phyloP scores from a whole-genome alignment of 2,329 filamentous ascomycete species.

The Epichloe baconii region DNA sequence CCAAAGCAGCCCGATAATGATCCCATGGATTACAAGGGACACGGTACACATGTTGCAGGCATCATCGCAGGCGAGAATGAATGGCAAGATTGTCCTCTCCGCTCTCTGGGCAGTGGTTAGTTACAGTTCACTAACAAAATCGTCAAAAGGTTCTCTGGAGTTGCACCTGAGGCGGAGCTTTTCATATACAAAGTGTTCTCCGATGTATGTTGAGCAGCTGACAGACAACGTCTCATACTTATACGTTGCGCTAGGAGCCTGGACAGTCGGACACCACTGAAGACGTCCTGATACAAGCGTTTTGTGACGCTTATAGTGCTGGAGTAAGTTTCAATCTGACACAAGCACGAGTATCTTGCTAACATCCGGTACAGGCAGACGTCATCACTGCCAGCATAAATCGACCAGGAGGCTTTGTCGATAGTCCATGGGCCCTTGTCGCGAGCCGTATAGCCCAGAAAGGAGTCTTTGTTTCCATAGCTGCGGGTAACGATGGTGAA shows the following conservation, averaged over 20 bases:
- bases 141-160: conserved; percentile 25
- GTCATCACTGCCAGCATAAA: conserved; percentile 31
- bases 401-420: conserved; percentile 23
- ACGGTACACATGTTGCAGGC: conserved; percentile 25
- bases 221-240: not conserved
- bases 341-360: not conserved
- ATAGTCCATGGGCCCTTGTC: conserved; percentile 29
- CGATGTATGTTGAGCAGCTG: conserved; percentile 10
- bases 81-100: conserved; percentile 10
- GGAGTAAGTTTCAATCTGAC: conserved; percentile 12
- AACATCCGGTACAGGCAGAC: conserved; percentile 19
- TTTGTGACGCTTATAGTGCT: conserved; percentile 23
- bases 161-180: conserved; percentile 31
- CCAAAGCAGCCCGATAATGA: conserved; percentile 20
- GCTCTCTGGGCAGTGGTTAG: not conserved
- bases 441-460: conserved; percentile 27
- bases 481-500: conserved; percentile 37
- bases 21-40: conserved; percentile 12
- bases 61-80: conserved; percentile 33
- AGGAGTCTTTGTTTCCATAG: conserved; percentile 36
- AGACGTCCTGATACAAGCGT: conserved; percentile 22
- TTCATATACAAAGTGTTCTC: conserved; percentile 32
- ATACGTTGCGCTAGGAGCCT: not conserved
- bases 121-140: not conserved
- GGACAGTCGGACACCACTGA: conserved; percentile 14